Percentiles rank a stretch among this genome's conserved stretches.
Conservation (phyloP, 1,139 yeast species). For the Candida glucosophila region DNA sequence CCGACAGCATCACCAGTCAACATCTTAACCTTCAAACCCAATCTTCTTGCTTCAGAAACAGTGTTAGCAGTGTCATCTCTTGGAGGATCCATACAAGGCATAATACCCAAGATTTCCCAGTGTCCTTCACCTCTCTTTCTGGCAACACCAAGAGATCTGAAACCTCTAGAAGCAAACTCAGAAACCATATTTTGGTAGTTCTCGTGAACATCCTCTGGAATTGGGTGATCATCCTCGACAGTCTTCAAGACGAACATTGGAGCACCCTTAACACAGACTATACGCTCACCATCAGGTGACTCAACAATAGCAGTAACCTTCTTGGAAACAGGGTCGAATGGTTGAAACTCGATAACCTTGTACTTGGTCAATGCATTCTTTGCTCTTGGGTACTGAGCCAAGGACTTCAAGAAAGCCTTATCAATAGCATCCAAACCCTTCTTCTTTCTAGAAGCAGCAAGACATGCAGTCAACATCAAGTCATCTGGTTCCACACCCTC, state of each 20-base stretch:
- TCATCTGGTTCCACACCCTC: conserved; percentile 98
- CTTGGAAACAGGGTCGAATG: conserved; percentile 96
- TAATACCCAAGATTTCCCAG: conserved; percentile 96
- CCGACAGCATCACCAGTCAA: conserved; percentile 99
- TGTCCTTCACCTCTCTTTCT: conserved; percentile 99
- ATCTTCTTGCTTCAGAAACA: conserved; percentile 84
- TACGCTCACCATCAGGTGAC: conserved; percentile 94
- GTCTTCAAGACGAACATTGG: conserved; percentile 92
- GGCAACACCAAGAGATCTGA: conserved; percentile 97
- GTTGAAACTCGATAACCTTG: conserved; percentile 93
- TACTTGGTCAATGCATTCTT: conserved; percentile 91
- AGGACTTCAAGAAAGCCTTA: conserved; percentile 92
- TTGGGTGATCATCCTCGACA: conserved; percentile 94
- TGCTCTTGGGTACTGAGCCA: conserved; percentile 83
- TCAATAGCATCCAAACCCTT: conserved; percentile 98
- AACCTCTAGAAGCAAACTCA: conserved; percentile 96
- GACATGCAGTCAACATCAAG: conserved; percentile 94
- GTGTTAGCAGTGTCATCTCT: conserved; percentile 97
- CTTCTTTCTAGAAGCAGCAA: conserved; percentile 98
- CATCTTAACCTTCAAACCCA: conserved; percentile 96
- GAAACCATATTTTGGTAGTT: conserved; percentile 95
- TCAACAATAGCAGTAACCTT: conserved; percentile 92
- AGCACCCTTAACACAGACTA: conserved; percentile 97
- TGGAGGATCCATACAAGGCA: conserved; percentile 99
- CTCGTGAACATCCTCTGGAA: conserved; percentile 91